Percentiles rank a stretch among this genome's conserved stretches.
These are phyloP conservation scores for Suhomyces emberorum DNA, from an alignment of 805 yeast species.

Conservation along the genomic window DNA sequence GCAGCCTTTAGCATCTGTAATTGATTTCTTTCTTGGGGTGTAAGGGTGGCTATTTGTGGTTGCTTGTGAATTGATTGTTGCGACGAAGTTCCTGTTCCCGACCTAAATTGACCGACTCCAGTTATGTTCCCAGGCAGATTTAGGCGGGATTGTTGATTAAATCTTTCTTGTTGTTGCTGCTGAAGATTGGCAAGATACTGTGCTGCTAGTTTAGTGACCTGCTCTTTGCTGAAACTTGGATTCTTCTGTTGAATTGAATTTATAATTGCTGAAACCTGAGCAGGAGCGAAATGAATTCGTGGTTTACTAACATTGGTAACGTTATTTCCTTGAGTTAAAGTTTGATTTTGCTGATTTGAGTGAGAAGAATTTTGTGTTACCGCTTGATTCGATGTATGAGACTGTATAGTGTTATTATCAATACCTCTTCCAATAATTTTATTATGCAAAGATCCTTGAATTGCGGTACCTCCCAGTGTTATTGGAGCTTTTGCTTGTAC, in stretches of 20 bases:
- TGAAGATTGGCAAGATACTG: constrained; percentile 58
- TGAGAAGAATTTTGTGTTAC: too few species aligned
- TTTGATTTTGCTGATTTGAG: too few species aligned
- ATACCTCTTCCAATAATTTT: too few species aligned
- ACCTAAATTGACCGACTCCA: background rate
- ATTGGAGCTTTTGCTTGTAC: too few species aligned
- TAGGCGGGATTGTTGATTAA: constrained; percentile 12
- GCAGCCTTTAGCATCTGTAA: constrained; percentile 39
- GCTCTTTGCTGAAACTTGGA: constrained; percentile 60
- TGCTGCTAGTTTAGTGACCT: constrained; percentile 65
- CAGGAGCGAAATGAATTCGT: constrained; percentile 48
- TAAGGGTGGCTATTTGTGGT: constrained; percentile 34
- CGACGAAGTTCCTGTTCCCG: constrained; percentile 22
- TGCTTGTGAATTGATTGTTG: constrained; percentile 18
- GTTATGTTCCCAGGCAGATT: too few species aligned
- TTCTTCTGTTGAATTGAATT: constrained; percentile 63
- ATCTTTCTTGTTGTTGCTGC: constrained; percentile 45
- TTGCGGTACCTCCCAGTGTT: too few species aligned
- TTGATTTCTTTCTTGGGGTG: constrained; percentile 43
- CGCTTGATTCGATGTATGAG: too few species aligned
- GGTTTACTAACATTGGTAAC: too few species aligned
- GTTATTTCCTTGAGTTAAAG: too few species aligned
- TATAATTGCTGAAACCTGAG: constrained; percentile 64
- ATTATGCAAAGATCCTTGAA: constrained; percentile 1
- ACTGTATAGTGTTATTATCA: too few species aligned